A percentile compares a stretch with the other conserved stretches of the same genome.
These are phyloP conservation scores for Eutypella sp. DNA, from an alignment of 2,329 filamentous ascomycete genomes.

Conservation along the genomic window DNA sequence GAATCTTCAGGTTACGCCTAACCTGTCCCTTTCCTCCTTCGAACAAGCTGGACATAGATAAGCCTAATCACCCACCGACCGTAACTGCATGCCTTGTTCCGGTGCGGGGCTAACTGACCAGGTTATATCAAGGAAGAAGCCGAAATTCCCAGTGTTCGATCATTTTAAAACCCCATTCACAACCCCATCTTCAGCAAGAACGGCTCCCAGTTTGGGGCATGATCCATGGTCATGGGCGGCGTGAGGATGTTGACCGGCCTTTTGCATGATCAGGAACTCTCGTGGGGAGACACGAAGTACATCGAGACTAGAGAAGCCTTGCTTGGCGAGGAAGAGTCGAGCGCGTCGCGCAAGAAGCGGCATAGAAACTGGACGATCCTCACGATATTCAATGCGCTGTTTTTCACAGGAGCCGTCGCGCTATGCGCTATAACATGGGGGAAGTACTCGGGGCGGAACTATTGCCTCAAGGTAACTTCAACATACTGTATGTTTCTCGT, in stretches of 20 bases:
- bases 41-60: too few relatives aligned
- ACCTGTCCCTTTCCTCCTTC: too few relatives aligned
- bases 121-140: too few relatives aligned
- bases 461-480: slow-evolving; percentile 9
- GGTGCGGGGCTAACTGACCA: too few relatives aligned
- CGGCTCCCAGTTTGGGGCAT: too few relatives aligned
- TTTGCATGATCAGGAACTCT: neutral
- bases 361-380: slow-evolving; percentile 3
- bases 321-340: neutral
- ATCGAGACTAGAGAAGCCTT: neutral
- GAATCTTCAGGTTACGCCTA: too few relatives aligned
- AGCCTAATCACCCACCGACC: too few relatives aligned
- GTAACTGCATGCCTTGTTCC: too few relatives aligned
- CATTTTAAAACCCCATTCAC: too few relatives aligned
- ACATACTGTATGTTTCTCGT: slow-evolving; percentile 9
- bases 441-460: slow-evolving; percentile 6
- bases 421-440: slow-evolving; percentile 8
- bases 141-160: too few relatives aligned
- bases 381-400: slow-evolving; percentile 4
- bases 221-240: neutral
- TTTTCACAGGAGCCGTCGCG: slow-evolving; percentile 3
- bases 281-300: neutral
- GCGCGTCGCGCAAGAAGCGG: neutral
- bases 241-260: neutral
- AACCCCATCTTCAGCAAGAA: too few relatives aligned